Evolutionary conservation across 352 stramenopile genomes (phyloP), one percentile per base, ranked within the genome.

Genomic region (Halophytophthora batemanensis): DNA sequence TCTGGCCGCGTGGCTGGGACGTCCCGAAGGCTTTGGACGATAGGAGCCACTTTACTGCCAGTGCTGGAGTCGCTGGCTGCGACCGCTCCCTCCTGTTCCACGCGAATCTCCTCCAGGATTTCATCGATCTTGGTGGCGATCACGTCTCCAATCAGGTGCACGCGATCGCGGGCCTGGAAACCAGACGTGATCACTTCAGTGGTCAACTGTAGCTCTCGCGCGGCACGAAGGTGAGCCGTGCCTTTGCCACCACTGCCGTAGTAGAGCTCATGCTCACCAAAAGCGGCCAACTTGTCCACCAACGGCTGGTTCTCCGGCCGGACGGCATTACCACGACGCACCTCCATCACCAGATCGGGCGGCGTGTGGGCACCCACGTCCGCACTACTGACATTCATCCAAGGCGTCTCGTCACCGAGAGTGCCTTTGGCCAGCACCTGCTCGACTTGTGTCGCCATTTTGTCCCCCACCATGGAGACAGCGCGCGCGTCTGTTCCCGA

Each of bases 121-220:
- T 92, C 78, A 18, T 92, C 74, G 33, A 92, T 88, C 61, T 92
- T 92, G 33, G 87, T 71, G 2, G 75, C 68, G 19, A 92, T 77
- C 22, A 87, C 74, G n/a, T 79, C 63, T 31, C 81, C 81, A 36
- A 92, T 77, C 28, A 85, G 66, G 33, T 66, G 65, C 12, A 86
- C 64, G n/a, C 52, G 40, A 6, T 60, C 61, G 4, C 63, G 61
- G n/a, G 81, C 78, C 15, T 69, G 67, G 15, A 55, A 66, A 0
- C 69, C 74, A 31, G 74, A 85, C 25, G 66, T 74, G 41, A 92
- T 80, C 13, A 76, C 59, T 21, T 67, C 49, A 13, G 75, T 61
- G 1, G 62, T 39, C 19, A 82, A 67, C 55, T 85, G 78, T 57
- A 92, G 77, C 45, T 88, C 69, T 12, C 65, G 69, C 1, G 81